These are phyloP conservation scores for Suillus paluster DNA, from an alignment of 768 basidiomycete genomes.

Conservation along the genomic window DNA sequence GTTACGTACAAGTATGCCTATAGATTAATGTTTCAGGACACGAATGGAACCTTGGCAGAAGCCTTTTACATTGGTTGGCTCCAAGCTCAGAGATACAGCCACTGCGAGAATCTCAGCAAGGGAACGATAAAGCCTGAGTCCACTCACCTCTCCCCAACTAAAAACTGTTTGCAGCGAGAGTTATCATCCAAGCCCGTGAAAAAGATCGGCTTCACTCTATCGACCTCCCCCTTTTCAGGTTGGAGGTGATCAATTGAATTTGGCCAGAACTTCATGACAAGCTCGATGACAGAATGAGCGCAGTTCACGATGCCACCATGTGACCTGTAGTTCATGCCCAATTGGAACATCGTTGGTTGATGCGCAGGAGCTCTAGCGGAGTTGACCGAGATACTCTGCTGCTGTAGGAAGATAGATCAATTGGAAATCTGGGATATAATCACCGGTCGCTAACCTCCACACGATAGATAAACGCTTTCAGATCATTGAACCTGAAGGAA, in stretches of 20 bases:
- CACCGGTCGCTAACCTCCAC: conserved; percentile 50
- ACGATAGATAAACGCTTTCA: conserved; percentile 68
- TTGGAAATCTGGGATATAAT: background rate
- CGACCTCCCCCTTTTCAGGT: conserved; percentile 57
- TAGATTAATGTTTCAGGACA: background rate
- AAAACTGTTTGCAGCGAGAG: conserved; percentile 65
- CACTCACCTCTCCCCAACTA: conserved; percentile 52
- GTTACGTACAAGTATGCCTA: conserved; percentile 76
- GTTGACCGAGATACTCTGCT: conserved; percentile 16
- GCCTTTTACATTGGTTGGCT: conserved; percentile 58
- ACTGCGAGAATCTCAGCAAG: conserved; percentile 32
- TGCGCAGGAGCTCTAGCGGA: conserved; percentile 18
- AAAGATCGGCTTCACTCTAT: conserved; percentile 61
- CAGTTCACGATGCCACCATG: conserved; percentile 75
- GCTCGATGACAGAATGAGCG: conserved; percentile 65
- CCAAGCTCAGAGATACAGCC: conserved; percentile 59
- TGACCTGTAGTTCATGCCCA: conserved; percentile 69
- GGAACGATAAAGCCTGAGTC: background rate
- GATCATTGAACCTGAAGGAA: conserved; percentile 70
- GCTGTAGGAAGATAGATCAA: conserved; percentile 17
- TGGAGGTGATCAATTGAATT: conserved; percentile 62
- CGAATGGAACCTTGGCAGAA: background rate
- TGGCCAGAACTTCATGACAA: conserved; percentile 66
- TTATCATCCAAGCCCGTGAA: conserved; percentile 53
- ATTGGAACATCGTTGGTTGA: conserved; percentile 52